Evolutionary conservation across 2,329 filamentous ascomycete species (phyloP), one percentile per base, ranked within the genome.

Genomic region (Cladophialophora bantiana): DNA sequence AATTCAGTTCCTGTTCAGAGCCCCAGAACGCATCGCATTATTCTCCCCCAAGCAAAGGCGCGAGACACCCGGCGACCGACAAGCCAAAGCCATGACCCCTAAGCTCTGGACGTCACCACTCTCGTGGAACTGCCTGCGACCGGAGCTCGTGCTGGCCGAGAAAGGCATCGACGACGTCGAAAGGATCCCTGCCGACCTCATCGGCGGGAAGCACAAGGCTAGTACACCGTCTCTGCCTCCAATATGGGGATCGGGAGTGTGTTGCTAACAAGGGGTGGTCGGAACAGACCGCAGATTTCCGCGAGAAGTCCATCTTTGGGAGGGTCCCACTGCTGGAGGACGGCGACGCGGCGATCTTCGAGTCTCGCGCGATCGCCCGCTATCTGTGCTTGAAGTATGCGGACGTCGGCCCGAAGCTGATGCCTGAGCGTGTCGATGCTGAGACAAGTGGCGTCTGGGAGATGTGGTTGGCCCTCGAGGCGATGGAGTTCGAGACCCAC

Each of bases 271-370:
- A 26, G 26, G 42, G 9, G 4, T 7, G 3, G 6, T 50, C 31
- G 15, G 26, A 3, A 50, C 53, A 48, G 53, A 58, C 38, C 26
- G 31, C 36, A 35, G 62, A 53, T 9, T 64, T 64, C 34, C 35
- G 40, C 10, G 62, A 53, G 6, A 64, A 64, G 54, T 64, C 62
- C 42, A n/a, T 64, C 9, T 64, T 58, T 34, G 62, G 62, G 53
- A 45, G 54, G 15, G 62, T 59, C 13, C 62, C 62, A n/a, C 54
- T 64, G 42, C 12, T 64, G 5, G 62, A 64, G 32, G 54, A 38
- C 34, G 54, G 34, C 13, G 31, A 58, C 3, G 6, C 59, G 12
- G 40, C 31, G 18, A 38, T 64, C 38, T 64, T 64, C 55, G 62
- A 64, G 31, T 64, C 62, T 15, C 62, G 62, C 38, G 53, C 62